phyloP scores from a whole-genome alignment of 2,329 filamentous ascomycete species.

The Ceratocystis cacaofunesta region DNA sequence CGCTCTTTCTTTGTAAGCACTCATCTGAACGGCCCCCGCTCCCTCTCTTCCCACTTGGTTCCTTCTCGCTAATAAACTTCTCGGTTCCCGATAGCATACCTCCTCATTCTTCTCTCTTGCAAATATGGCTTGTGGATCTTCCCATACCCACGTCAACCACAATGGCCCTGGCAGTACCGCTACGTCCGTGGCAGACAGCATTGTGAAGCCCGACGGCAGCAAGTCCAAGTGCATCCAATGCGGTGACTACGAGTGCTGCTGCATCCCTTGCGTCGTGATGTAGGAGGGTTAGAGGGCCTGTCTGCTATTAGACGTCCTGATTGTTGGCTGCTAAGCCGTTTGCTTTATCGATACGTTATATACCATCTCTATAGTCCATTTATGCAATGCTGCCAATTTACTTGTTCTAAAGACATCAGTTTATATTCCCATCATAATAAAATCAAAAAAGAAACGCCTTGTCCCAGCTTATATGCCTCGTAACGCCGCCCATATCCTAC shows the following conservation, averaged over 20 bases:
- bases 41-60: too few relatives aligned
- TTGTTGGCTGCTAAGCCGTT: neutral
- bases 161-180: slow-evolving; percentile 36
- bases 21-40: too few relatives aligned
- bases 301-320: too few relatives aligned
- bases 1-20: too few relatives aligned
- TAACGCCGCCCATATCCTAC: neutral
- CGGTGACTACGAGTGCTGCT: slow-evolving; percentile 39
- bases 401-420: neutral
- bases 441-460: neutral
- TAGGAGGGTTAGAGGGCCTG: slow-evolving; percentile 20
- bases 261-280: slow-evolving; percentile 39
- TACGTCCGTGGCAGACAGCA: slow-evolving; percentile 33
- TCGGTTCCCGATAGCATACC: neutral
- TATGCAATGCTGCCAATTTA: neutral
- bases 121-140: slow-evolving; percentile 9
- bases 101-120: neutral
- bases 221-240: slow-evolving; percentile 37
- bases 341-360: neutral
- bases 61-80: neutral
- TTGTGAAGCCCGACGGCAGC: slow-evolving; percentile 34
- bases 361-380: neutral
- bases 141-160: slow-evolving; percentile 9
- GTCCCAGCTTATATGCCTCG: neutral
- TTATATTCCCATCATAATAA: neutral